Percentiles rank a stretch among this genome's conserved stretches.
phyloP scores from a whole-genome alignment of 345 rosid species.

The Syzygium aromaticum region DNA sequence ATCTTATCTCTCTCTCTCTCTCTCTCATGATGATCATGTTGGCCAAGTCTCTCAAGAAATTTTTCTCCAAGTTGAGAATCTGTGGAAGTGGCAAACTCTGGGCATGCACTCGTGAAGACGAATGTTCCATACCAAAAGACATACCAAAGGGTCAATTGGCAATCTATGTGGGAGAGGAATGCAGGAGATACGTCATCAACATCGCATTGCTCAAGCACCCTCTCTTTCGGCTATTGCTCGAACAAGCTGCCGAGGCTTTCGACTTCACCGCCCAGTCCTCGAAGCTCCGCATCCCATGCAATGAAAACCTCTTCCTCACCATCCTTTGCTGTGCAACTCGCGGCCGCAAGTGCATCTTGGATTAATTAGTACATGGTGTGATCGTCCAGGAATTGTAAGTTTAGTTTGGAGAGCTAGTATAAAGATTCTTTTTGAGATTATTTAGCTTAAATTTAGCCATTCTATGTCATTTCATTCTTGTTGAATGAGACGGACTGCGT shows the following conservation, averaged over 20 bases:
- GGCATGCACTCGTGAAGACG: background rate
- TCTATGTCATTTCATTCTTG: background rate
- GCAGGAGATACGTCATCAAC: slow-evolving; percentile 24
- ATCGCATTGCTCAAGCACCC: slow-evolving; percentile 19
- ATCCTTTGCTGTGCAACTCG: slow-evolving; percentile 1
- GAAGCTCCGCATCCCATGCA: slow-evolving; percentile 24
- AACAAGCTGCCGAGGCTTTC: slow-evolving; percentile 21
- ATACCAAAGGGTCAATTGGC: slow-evolving; percentile 32
- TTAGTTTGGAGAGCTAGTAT: background rate
- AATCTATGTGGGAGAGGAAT: slow-evolving; percentile 27
- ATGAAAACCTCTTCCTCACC: slow-evolving; percentile 9
- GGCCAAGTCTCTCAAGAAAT: background rate
- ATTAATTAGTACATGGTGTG: background rate
- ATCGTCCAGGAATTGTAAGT: background rate
- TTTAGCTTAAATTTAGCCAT: too few species aligned
- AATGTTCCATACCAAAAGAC: slow-evolving; percentile 11
- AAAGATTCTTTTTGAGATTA: background rate
- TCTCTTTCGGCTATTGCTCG: slow-evolving; percentile 23
- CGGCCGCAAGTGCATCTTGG: background rate
- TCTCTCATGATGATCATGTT: background rate
- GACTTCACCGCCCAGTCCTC: slow-evolving; percentile 9
- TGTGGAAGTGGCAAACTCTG: background rate
- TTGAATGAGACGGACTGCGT: background rate
- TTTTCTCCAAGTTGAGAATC: background rate
- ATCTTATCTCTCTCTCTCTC: background rate